These are phyloP conservation scores for Pythium monospermum DNA, from an alignment of 352 stramenopile species.

Conservation along the genomic window DNA sequence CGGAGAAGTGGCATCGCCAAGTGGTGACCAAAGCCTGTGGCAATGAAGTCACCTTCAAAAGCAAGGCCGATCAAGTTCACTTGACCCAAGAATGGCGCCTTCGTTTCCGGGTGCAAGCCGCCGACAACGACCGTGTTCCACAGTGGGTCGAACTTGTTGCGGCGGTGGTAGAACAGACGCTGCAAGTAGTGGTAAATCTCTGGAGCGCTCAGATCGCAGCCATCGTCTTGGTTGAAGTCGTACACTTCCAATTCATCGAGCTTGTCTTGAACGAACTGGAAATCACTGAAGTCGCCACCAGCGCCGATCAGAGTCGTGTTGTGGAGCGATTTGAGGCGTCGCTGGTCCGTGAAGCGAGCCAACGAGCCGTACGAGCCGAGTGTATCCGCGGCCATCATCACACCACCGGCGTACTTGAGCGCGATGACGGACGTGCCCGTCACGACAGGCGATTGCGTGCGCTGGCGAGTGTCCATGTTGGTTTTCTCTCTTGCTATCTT, in stretches of 20 bases:
- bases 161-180: constrained; percentile 97
- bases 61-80: constrained; percentile 97
- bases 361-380: constrained; percentile 97
- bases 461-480: constrained; percentile 63
- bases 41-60: constrained; percentile 96
- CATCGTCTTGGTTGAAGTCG: constrained; percentile 95
- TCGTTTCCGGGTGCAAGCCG: constrained; percentile 88
- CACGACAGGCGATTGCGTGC: constrained; percentile 93
- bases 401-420: constrained; percentile 93
- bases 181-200: constrained; percentile 97
- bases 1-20: constrained; percentile 95
- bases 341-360: constrained; percentile 95
- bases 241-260: constrained; percentile 93
- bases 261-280: constrained; percentile 94
- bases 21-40: constrained; percentile 97
- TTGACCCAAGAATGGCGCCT: constrained; percentile 93
- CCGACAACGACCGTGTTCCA: constrained; percentile 98
- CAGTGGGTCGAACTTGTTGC: constrained; percentile 98
- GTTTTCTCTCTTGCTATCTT: constrained; percentile 8
- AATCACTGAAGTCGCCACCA: constrained; percentile 97
- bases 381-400: constrained; percentile 98
- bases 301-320: constrained; percentile 93
- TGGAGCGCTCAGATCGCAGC: constrained; percentile 89
- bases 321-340: constrained; percentile 81
- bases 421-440: constrained; percentile 97